Conservation (phyloP, 306 rosid genomes). For the Cyclanthera cordifolia region DNA sequence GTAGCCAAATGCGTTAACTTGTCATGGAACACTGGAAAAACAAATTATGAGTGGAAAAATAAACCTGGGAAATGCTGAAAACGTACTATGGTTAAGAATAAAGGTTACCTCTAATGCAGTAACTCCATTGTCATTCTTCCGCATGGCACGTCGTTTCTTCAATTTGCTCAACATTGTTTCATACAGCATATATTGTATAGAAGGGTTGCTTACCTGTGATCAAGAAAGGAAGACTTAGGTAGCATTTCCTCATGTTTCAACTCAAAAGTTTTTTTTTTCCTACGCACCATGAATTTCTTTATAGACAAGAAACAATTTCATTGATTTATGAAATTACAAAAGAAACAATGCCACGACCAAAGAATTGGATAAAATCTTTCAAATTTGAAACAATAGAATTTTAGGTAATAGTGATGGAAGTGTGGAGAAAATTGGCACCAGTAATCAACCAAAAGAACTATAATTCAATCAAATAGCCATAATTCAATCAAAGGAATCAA, state of each 20-base stretch:
- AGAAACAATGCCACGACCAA: too few relatives aligned
- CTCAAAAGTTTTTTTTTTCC: conserved; percentile 21
- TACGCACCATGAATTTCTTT: background rate
- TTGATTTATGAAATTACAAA: too few relatives aligned
- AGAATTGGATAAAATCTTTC: too few relatives aligned
- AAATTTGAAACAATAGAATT: too few relatives aligned
- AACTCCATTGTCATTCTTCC: conserved; percentile 30
- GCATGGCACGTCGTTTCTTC: conserved; percentile 43
- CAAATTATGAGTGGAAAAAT: too few relatives aligned
- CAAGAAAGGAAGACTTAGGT: conserved; percentile 31
- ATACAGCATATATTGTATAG: conserved; percentile 93
- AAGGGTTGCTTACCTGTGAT: conserved; percentile 89
- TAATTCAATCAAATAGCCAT: too few relatives aligned
- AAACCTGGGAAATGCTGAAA: too few relatives aligned
- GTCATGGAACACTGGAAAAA: background rate
- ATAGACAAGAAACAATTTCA: too few relatives aligned
- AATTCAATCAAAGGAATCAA: too few relatives aligned
- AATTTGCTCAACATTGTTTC: conserved; percentile 68
- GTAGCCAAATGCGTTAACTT: conserved; percentile 19
- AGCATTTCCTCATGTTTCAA: conserved; percentile 12
- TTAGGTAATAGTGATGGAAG: too few relatives aligned
- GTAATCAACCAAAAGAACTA: too few relatives aligned
- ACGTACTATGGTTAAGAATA: background rate
- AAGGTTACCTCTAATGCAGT: conserved; percentile 70
- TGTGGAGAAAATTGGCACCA: too few relatives aligned